Conservation (phyloP, 192 early-diverging fungal genomes). For the Podochytrium sp. region DNA sequence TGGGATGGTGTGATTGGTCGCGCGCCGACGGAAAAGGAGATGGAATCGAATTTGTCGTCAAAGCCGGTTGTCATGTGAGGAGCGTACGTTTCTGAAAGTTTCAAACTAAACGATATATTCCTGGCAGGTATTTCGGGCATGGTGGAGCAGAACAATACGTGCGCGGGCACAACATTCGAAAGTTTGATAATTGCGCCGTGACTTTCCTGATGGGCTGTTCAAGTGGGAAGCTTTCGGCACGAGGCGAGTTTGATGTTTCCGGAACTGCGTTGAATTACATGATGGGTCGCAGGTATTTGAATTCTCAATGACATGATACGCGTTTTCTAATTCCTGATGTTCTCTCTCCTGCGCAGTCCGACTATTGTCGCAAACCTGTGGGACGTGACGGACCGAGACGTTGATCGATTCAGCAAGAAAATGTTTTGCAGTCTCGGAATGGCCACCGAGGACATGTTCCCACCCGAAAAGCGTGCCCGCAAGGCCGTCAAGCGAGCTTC, state of each 20-base stretch:
- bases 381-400: conserved; percentile 97
- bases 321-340: neutral
- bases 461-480: neutral
- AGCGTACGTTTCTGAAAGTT: neutral
- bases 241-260: conserved; percentile 87
- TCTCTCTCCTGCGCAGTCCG: conserved; percentile 52
- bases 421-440: conserved; percentile 79
- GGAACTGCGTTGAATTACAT: conserved; percentile 87
- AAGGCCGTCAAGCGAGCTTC: neutral
- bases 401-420: conserved; percentile 82
- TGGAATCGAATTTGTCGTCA: conserved; percentile 56
- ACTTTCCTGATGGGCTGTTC: conserved; percentile 93
- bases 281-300: conserved; percentile 72
- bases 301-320: neutral
- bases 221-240: conserved; percentile 74
- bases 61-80: conserved; percentile 69
- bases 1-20: conserved; percentile 79
- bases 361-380: conserved; percentile 92
- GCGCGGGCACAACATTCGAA: conserved; percentile 64
- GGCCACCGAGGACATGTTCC: conserved; percentile 8
- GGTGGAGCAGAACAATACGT: conserved; percentile 88
- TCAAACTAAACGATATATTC: neutral
- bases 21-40: conserved; percentile 70
- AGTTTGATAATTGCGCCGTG: conserved; percentile 72
- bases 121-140: conserved; percentile 88